Conservation (phyloP, 1,284 basidiomycete species). For the Uromyces viciae-fabae region DNA sequence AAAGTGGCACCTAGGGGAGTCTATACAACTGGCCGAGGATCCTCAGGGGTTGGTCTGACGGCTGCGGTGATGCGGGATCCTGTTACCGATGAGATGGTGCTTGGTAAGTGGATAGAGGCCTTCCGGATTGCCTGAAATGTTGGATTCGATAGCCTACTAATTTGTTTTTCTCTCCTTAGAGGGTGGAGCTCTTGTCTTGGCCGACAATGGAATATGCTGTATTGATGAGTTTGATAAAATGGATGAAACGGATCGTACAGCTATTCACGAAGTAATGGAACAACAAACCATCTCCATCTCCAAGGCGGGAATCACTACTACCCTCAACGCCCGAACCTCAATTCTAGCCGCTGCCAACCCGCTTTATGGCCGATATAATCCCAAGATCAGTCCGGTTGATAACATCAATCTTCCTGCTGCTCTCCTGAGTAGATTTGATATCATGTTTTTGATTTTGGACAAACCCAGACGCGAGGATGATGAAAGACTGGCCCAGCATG, state of each 20-base stretch:
- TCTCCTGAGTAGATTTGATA: constrained; percentile 88
- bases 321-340: constrained; percentile 95
- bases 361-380: constrained; percentile 95
- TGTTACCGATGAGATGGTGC: constrained; percentile 98
- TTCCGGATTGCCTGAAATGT: background rate
- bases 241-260: constrained; percentile 95
- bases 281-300: constrained; percentile 99
- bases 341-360: constrained; percentile 98
- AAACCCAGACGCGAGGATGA: constrained; percentile 91
- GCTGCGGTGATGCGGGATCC: constrained; percentile 99
- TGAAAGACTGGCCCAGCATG: constrained; percentile 91
- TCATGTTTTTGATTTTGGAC: constrained; percentile 94
- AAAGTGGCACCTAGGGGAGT: constrained; percentile 96
- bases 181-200: constrained; percentile 95
- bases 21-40: constrained; percentile 97
- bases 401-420: constrained; percentile 99
- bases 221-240: constrained; percentile 99
- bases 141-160: background rate
- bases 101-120: constrained; percentile 64
- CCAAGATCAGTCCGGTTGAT: constrained; percentile 93
- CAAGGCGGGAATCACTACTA: constrained; percentile 98
- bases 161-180: constrained; percentile 60
- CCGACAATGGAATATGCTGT: constrained; percentile 98
- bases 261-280: constrained; percentile 99
- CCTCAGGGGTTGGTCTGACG: constrained; percentile 94